Evolutionary conservation across 106 monocot genomes (phyloP).

Genomic region (Allium fistulosum): DNA sequence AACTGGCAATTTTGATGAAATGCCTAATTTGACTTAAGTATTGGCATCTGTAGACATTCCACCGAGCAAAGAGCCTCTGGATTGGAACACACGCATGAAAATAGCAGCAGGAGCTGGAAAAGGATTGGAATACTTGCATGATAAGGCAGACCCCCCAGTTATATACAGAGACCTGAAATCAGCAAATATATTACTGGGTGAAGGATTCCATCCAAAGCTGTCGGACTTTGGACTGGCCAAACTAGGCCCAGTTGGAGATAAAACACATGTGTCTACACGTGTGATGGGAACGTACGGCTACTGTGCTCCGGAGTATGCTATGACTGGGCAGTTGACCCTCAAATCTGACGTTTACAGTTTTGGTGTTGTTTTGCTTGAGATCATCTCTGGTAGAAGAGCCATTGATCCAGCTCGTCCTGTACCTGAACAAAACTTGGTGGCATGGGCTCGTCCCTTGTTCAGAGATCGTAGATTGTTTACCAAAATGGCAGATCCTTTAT

Average conservation of each 20-base stretch:
- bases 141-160: constrained; percentile 29
- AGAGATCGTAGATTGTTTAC: constrained; percentile 66
- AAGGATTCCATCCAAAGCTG: constrained; percentile 26
- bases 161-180: constrained; percentile 33
- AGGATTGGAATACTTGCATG: constrained; percentile 31
- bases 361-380: constrained; percentile 26
- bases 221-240: constrained; percentile 31
- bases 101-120: constrained; percentile 30
- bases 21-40: too few relatives aligned
- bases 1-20: too few relatives aligned
- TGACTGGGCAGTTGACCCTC: constrained; percentile 25
- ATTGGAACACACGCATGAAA: constrained; percentile 32
- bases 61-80: constrained; percentile 18
- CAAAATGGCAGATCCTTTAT: constrained; percentile 62
- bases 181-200: constrained; percentile 22
- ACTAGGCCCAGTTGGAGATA: constrained; percentile 29
- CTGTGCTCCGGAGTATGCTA: constrained; percentile 33
- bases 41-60: constrained; percentile 9
- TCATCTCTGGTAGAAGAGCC: constrained; percentile 24
- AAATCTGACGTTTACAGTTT: constrained; percentile 36
- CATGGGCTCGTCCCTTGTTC: constrained; percentile 61
- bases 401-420: constrained; percentile 15
- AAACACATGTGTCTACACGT: constrained; percentile 24
- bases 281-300: constrained; percentile 34
- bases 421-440: constrained; percentile 25